A percentile compares a stretch with the other conserved stretches of the same genome.
phyloP scores from a whole-genome alignment of 2,329 filamentous ascomycete species.

The Epichloe gansuensis region DNA sequence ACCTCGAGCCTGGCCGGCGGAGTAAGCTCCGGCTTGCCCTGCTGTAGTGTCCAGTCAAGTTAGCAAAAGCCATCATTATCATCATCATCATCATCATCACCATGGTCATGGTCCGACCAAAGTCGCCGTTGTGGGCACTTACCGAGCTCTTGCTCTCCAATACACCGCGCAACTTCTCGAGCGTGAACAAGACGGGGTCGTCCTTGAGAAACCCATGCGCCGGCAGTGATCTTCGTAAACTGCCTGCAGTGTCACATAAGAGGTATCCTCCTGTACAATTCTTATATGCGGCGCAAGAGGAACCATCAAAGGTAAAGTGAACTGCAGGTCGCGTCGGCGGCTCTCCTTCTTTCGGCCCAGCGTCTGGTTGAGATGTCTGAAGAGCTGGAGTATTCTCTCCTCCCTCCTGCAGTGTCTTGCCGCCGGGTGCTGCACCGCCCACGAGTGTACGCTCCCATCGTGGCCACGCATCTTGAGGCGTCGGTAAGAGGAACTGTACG shows the following conservation, averaged over 20 bases:
- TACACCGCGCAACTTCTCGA: slow-evolving; percentile 80
- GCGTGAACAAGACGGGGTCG: slow-evolving; percentile 85
- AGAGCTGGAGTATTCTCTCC: slow-evolving; percentile 88
- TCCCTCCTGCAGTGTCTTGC: slow-evolving; percentile 86
- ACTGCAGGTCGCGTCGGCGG: slow-evolving; percentile 83
- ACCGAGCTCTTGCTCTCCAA: slow-evolving; percentile 53
- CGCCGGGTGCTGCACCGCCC: slow-evolving; percentile 91
- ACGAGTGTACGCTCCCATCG: slow-evolving; percentile 93
- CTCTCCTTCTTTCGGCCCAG: slow-evolving; percentile 90
- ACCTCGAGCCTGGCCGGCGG: slow-evolving; percentile 73
- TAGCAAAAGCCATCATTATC: not conserved
- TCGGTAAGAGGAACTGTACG: slow-evolving; percentile 81
- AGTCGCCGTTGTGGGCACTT: slow-evolving; percentile 20
- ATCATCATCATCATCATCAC: too few relatives aligned
- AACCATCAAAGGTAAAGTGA: slow-evolving; percentile 91
- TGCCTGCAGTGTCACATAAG: slow-evolving; percentile 86
- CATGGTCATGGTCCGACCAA: not conserved
- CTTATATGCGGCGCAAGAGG: slow-evolving; percentile 89
- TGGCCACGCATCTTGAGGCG: slow-evolving; percentile 93
- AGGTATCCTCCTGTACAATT: slow-evolving; percentile 89
- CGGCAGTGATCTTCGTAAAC: slow-evolving; percentile 96
- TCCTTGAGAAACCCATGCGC: slow-evolving; percentile 79
- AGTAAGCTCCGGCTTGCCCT: slow-evolving; percentile 58
- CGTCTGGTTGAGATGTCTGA: slow-evolving; percentile 93
- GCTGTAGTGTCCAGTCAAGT: slow-evolving; percentile 13